Evolutionary conservation across 768 basidiomycete genomes (phyloP).

Genomic region (Termitomyces sp.): DNA sequence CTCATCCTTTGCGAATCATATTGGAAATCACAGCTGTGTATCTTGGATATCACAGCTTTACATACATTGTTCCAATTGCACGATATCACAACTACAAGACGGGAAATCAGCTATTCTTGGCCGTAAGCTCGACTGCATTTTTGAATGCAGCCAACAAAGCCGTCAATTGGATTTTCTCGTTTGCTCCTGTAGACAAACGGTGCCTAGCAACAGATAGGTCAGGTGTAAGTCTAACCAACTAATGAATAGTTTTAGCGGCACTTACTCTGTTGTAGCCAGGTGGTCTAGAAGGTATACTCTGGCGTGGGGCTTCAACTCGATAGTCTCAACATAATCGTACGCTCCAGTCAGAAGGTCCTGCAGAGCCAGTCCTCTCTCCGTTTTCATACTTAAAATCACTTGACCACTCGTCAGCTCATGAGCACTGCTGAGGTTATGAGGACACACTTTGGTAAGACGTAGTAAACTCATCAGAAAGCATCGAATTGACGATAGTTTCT

Average conservation of each 20-base stretch:
- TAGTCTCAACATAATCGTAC: constrained; percentile 82
- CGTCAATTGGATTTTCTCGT: constrained; percentile 90
- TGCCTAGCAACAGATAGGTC: constrained; percentile 45
- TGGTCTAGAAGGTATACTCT: constrained; percentile 89
- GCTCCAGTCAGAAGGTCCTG: constrained; percentile 92
- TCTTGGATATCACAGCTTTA: not conserved
- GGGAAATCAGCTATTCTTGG: constrained; percentile 27
- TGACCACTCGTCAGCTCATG: not conserved
- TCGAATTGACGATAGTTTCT: constrained; percentile 87
- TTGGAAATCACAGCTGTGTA: not conserved
- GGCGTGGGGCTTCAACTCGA: constrained; percentile 84
- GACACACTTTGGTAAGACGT: constrained; percentile 76
- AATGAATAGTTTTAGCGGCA: constrained; percentile 7
- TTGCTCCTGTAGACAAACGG: constrained; percentile 87
- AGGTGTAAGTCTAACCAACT: not conserved
- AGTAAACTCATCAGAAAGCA: constrained; percentile 95
- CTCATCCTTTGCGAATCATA: not conserved
- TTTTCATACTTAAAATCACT: constrained; percentile 88
- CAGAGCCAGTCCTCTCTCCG: constrained; percentile 88
- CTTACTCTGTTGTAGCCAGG: constrained; percentile 93
- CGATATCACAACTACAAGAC: not conserved
- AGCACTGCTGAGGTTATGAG: not conserved
- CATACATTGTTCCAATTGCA: not conserved
- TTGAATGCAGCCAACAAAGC: constrained; percentile 92
- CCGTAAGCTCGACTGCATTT: constrained; percentile 76